Evolutionary conservation across 345 rosid species (phyloP).

Genomic region (Eucalyptus shirleyi): DNA sequence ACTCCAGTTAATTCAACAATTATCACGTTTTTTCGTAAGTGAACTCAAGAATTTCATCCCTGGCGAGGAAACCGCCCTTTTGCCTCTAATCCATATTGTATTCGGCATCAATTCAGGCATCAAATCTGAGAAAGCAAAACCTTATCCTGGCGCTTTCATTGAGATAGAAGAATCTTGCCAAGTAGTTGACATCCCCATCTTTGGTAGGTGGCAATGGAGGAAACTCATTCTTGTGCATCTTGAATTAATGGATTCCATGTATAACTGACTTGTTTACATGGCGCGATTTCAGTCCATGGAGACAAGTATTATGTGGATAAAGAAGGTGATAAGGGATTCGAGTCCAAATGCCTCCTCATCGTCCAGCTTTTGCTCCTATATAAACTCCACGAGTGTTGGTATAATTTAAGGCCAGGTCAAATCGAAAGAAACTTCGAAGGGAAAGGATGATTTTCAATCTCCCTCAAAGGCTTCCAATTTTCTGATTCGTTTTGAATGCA

Average conservation of each 20-base stretch:
- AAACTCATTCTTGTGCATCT: neutral
- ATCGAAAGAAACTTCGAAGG: neutral
- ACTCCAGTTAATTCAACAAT: neutral
- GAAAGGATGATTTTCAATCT: neutral
- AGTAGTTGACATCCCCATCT: neutral
- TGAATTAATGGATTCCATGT: neutral
- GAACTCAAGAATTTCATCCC: neutral
- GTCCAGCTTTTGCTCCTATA: neutral
- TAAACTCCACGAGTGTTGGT: neutral
- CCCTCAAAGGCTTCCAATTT: conserved; percentile 4
- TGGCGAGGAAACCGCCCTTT: neutral
- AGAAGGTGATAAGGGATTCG: neutral
- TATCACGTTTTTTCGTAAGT: neutral
- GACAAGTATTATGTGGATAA: neutral
- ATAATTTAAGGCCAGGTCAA: neutral
- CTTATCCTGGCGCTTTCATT: neutral
- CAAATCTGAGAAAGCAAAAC: neutral
- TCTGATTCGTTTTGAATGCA: neutral
- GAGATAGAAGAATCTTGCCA: neutral
- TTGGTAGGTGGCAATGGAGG: neutral
- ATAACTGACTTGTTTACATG: neutral
- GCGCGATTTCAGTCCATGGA: neutral
- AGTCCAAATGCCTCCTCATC: neutral
- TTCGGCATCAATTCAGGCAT: neutral
- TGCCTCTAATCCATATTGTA: neutral